These are phyloP conservation scores for Coemansia sp. DNA, from an alignment of 192 early-diverging fungal genomes.

Conservation along the genomic window DNA sequence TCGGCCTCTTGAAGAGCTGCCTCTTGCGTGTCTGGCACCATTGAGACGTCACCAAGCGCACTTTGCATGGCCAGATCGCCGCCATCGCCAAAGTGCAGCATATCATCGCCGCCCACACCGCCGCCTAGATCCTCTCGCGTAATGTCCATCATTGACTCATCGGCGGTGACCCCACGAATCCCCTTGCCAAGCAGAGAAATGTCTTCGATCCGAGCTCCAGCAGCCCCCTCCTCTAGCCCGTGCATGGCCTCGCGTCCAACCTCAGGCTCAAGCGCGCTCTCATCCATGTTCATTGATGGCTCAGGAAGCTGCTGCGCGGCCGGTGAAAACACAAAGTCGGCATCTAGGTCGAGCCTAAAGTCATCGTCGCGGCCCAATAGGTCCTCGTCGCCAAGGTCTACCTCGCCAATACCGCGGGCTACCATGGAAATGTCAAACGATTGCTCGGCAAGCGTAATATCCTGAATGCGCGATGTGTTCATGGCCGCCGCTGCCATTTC, in stretches of 20 bases:
- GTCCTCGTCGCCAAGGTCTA: conserved; percentile 52
- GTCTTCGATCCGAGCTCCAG: conserved; percentile 33
- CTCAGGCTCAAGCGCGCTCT: conserved; percentile 60
- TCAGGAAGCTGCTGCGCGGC: conserved; percentile 29
- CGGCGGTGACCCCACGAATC: conserved; percentile 13
- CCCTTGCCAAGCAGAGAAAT: conserved; percentile 42
- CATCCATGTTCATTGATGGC: conserved; percentile 23
- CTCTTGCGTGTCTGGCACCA: conserved; percentile 45
- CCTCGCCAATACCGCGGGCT: conserved; percentile 42
- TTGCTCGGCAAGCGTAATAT: conserved; percentile 70
- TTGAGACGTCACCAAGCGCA: conserved; percentile 20
- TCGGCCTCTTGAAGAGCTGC: conserved; percentile 51
- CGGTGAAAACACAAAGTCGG: conserved; percentile 52
- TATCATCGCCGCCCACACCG: conserved; percentile 16
- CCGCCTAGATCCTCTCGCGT: conserved; percentile 35
- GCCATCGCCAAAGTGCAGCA: conserved; percentile 33
- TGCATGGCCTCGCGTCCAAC: conserved; percentile 60
- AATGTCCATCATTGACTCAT: conserved; percentile 25
- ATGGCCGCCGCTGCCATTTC: conserved; percentile 31
- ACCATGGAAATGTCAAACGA: conserved; percentile 57
- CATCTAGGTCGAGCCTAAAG: conserved; percentile 55
- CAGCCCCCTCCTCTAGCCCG: conserved; percentile 48
- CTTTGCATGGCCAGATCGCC: conserved; percentile 27
- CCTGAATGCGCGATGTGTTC: conserved; percentile 67
- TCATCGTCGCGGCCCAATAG: conserved; percentile 62